phyloP scores from a whole-genome alignment of 106 monocot genomes.

The Chionographis japonica region DNA sequence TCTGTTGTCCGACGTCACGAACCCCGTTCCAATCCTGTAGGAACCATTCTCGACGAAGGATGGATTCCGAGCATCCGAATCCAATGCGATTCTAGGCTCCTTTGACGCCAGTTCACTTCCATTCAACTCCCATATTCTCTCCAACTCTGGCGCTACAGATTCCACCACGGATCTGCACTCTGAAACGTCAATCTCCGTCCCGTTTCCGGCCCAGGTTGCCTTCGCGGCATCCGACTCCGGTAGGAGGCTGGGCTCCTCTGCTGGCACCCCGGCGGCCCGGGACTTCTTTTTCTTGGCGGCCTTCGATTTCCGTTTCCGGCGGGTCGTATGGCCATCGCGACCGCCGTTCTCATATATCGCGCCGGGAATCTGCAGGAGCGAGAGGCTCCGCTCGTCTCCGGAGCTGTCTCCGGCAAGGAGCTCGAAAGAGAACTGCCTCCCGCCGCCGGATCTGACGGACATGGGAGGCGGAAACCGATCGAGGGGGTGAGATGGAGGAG shows the following conservation, averaged over 20 bases:
- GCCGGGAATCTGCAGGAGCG: background rate
- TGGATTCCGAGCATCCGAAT: background rate
- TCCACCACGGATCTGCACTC: too few species aligned
- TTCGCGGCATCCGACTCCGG: too few species aligned
- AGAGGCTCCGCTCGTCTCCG: conserved; percentile 28
- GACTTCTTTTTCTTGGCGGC: conserved; percentile 29
- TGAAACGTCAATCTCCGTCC: too few species aligned
- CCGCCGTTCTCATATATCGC: background rate
- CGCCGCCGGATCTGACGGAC: conserved; percentile 30
- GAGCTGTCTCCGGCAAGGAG: conserved; percentile 42
- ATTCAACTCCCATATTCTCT: too few species aligned
- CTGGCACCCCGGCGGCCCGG: background rate
- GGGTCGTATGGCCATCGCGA: conserved; percentile 7
- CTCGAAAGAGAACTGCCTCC: conserved; percentile 51
- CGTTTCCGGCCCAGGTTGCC: too few species aligned
- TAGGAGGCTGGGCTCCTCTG: background rate
- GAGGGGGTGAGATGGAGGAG: background rate
- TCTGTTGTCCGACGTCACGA: conserved; percentile 7
- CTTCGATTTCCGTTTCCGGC: conserved; percentile 40
- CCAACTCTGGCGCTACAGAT: too few species aligned
- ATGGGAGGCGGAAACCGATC: conserved; percentile 7
- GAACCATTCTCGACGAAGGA: background rate
- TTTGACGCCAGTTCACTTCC: background rate
- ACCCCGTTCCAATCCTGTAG: conserved; percentile 11
- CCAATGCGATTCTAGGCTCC: background rate